Evolutionary conservation across 495 filamentous ascomycete species (phyloP), one percentile per base, ranked within the genome.

Genomic region (Penicillium cinerascens): DNA sequence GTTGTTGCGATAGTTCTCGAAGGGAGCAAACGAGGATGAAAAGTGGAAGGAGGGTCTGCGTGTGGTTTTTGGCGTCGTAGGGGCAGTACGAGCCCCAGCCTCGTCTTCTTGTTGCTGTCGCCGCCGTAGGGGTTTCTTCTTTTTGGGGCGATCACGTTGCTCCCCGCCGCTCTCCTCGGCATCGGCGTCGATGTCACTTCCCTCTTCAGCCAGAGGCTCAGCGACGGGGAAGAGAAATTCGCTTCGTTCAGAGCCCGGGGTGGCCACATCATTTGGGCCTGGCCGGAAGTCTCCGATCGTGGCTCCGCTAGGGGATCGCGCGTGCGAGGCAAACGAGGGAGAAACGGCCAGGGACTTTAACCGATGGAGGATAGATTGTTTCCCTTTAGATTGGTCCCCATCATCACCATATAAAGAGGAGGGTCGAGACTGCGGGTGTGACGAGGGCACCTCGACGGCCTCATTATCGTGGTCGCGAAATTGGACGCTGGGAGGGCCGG

Each of bases 111-210:
- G 73, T 40, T 78, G 74, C 54, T 79, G 82, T 45, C 78, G 72
- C 37, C 81, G 75, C 13, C 66, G 63, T 20, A 56, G 51, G 10
- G 59, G 52, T 54, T 78, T 82, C 60, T 74, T 82, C 63, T 75
- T 74, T 76, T 69, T 76, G 61, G 64, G 68, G 8, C 54, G 63
- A 47, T 57, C 69, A 4, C 61, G 59, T 38, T 74, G 65, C 29
- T 79, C 81, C 9, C 69, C 74, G 7, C 68, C 70, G 36, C 71
- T 91, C 60, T 88, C 85, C 60, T 90, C 87, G 9, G 85, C 87
- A 67, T 91, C 87, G 4, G 87, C 87, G 70, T 91, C 87, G 52
- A 83, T 85, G 59, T 85, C 85, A 48, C 83, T 87, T 2, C 77
- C 80, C 55, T 87, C 82, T 56, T 87, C 85, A 39, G 80, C 70